phyloP scores from a whole-genome alignment of 2,329 filamentous ascomycete genomes.

The Conoideocrella luteorostrata region DNA sequence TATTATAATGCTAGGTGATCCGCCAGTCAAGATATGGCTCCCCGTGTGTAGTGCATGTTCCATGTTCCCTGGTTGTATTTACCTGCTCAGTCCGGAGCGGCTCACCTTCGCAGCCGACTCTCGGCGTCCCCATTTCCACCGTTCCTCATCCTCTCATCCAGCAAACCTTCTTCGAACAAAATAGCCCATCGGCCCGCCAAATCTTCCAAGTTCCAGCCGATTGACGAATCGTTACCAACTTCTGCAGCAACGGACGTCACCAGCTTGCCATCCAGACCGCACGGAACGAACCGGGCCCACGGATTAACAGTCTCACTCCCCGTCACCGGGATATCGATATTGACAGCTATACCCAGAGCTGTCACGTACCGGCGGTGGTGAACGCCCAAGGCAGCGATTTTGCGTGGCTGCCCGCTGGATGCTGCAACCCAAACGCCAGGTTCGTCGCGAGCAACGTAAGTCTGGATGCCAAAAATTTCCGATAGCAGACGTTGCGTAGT shows the following conservation, averaged over 20 bases:
- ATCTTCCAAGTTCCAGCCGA: constrained; percentile 20
- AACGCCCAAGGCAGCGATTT: constrained; percentile 90
- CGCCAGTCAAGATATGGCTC: no score
- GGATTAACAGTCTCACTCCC: constrained; percentile 38
- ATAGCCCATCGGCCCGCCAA: constrained; percentile 27
- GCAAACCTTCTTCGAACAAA: constrained; percentile 28
- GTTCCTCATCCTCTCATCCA: constrained; percentile 19
- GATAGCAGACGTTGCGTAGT: constrained; percentile 62
- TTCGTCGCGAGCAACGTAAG: constrained; percentile 58
- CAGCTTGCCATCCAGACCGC: constrained; percentile 72
- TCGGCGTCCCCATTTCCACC: constrained; percentile 9
- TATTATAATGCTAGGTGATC: no score
- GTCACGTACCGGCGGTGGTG: constrained; percentile 79
- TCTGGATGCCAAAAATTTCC: constrained; percentile 50
- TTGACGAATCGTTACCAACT: constrained; percentile 18
- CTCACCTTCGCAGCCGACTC: not conserved
- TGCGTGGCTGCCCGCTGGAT: constrained; percentile 37
- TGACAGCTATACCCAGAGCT: constrained; percentile 77
- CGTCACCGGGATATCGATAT: constrained; percentile 56
- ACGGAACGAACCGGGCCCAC: constrained; percentile 74
- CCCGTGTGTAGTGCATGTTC: not conserved
- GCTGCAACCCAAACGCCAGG: constrained; percentile 73
- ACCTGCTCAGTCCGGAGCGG: not conserved
- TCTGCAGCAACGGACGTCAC: constrained; percentile 68
- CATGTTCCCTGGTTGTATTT: not conserved